Evolutionary conservation across 2,329 filamentous ascomycete species (phyloP).

Genomic region (Talaromyces sp.): DNA sequence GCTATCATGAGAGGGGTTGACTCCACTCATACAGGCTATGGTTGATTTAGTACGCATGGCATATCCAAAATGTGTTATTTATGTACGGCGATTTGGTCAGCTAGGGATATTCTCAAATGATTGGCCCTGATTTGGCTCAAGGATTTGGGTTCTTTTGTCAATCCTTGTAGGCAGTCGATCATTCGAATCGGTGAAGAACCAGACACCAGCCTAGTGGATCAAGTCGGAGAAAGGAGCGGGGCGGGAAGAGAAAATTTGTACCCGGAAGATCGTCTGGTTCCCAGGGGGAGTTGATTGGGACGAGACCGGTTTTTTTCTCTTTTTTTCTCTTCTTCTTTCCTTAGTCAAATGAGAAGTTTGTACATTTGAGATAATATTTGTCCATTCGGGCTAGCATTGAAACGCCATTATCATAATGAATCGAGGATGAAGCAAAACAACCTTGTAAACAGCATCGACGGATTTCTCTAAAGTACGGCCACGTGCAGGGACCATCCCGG

Average conservation of each 20-base stretch:
- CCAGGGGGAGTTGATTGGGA: conserved; percentile 5
- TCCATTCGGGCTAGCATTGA: neutral
- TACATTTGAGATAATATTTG: neutral
- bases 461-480: conserved; percentile 20
- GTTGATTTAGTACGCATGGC: neutral
- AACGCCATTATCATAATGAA: neutral
- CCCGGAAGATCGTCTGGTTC: conserved; percentile 22
- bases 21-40: conserved; percentile 11
- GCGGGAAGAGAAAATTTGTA: conserved; percentile 31
- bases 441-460: neutral
- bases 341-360: neutral
- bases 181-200: conserved; percentile 25
- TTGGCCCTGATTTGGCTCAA: neutral
- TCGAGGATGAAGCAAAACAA: neutral
- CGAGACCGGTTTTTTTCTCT: neutral
- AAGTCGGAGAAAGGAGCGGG: conserved; percentile 25
- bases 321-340: neutral
- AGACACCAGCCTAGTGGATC: conserved; percentile 25
- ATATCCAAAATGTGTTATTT: neutral
- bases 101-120: neutral
- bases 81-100: neutral
- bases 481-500: conserved; percentile 27
- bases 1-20: conserved; percentile 15
- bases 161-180: conserved; percentile 13
- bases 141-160: neutral